Base-by-base conservation (phyloP, 441 rosid genomes). In the Capsella rubella region DNA sequence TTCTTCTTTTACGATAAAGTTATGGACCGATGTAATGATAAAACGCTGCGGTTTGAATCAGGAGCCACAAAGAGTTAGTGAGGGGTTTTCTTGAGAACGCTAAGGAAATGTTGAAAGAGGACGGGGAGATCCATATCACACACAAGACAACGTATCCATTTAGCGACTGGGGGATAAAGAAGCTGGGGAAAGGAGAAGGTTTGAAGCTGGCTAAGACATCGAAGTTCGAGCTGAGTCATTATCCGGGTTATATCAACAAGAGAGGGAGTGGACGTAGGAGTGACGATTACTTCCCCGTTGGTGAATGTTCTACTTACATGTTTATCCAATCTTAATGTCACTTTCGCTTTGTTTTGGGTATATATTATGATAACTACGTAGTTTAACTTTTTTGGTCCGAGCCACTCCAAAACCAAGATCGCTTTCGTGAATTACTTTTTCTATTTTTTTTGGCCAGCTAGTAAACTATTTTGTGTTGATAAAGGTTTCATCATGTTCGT, bases 91-190 rank as follows among this genome's bases (percentile, higher is more conserved):
- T 80, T 43, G 73, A 71, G 62, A 82, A 69, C 6, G 83, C 83
- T 5, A 31, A 16, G 15, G 61, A 78, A 49, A 67, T 80, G 83
- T 42, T 82, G 76, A 57, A 35, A 32, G 66, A 58, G 5, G 31
- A 64, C 3, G 86, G 86, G 3, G 77, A 75, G 68, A 74, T 78
- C 55, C 80, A 83, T 31, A 57, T 80, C 4, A 75, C 82, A 0
- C 82, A 78, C 74, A 83, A 83, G 49, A 80, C 77, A 27, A 28
- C 72, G 10, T 51, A 75, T 39, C 84, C 86, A 14, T 83, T 68
- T 51, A 53, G 12, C 0, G 11, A 9, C 3, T 83, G 86, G 82
- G 2, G 16, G 45, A 72, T 80, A 12, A 11, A 56, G 70, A 13
- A 49, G 3, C 72, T 82, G 12, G 83, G 72, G 3, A 3, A 29